Base-by-base conservation (phyloP, 2,329 filamentous ascomycete species). In the Colletotrichum spinosum region DNA sequence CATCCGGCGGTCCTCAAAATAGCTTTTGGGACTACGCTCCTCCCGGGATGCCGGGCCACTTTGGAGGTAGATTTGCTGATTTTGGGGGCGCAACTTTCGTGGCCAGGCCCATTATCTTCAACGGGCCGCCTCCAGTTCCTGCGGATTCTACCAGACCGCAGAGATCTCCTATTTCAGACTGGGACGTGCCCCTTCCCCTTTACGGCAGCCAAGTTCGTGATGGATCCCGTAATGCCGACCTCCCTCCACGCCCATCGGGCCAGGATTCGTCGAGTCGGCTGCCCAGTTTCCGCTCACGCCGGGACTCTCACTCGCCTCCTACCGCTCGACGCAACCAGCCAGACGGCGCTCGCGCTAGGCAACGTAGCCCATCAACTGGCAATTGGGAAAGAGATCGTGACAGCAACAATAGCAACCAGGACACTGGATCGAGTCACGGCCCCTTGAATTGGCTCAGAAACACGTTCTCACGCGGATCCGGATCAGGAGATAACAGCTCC, bases 391-490 rank as follows among this genome's bases (percentile, higher is more conserved):
- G 72, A 53, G 75, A 74, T 4, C 71, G 71, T 42, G 55, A 66
- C 17, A 70, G 59, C 9, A 72, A 74, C 17, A 70, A 57, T 10
- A 66, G 62, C 8, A 72, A 74, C 12, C 74, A 76, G 38, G 73
- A 74, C 4, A 71, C 76, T 15, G 72, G 75, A n/a, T 73, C 76
- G n/a, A 73, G 74, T 4, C 70, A 74, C 44, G 77, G 79, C 3
- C 77, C 81, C 38, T 68, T 83, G 1, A 74, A 75, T 62, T 84
- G 82, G 82, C 69, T 84, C 17, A 78, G 82, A 51, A 79, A 79
- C 48, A 77, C 76, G 44, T 81, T 84, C 39, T 60, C 70, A 1
- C 69, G 75, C 6, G 66, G 69, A 25, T 55, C 57, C 5, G 62
- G 66, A 4, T 68, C 66, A 4, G 63, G 66, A 10, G 60, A 67